Evolutionary conservation across 2,329 filamentous ascomycete species (phyloP).

Genomic region (Microascus cirrosus): DNA sequence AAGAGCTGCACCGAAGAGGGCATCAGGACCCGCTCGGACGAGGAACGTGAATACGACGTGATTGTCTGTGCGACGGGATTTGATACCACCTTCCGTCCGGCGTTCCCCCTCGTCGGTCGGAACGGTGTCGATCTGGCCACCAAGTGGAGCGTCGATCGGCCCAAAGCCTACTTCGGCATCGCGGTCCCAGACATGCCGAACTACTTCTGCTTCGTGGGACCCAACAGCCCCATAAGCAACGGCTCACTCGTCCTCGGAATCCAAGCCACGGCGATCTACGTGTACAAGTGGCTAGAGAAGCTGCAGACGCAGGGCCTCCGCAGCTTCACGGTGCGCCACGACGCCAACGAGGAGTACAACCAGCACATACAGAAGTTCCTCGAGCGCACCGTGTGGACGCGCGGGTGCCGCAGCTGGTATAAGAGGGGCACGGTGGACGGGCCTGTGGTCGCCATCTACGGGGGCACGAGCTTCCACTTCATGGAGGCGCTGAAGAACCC

Average conservation of each 20-base stretch:
- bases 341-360: conserved; percentile 53
- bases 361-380: conserved; percentile 48
- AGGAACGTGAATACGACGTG: conserved; percentile 45
- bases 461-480: conserved; percentile 52
- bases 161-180: conserved; percentile 56
- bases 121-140: conserved; percentile 37
- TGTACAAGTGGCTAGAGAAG: conserved; percentile 60
- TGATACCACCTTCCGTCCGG: conserved; percentile 45
- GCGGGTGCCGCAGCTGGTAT: conserved; percentile 61
- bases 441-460: conserved; percentile 58
- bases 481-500: conserved; percentile 43
- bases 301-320: conserved; percentile 54
- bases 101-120: conserved; percentile 46
- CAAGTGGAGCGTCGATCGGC: conserved; percentile 47
- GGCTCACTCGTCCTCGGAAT: conserved; percentile 57
- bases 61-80: conserved; percentile 60
- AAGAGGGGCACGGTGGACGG: conserved; percentile 53
- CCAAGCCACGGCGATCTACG: conserved; percentile 55
- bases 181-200: conserved; percentile 58
- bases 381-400: conserved; percentile 39
- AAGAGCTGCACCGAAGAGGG: conserved; percentile 46
- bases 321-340: conserved; percentile 41
- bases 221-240: conserved; percentile 45
- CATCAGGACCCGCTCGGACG: conserved; percentile 48
- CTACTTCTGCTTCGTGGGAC: conserved; percentile 51